Evolutionary conservation across 2,329 filamentous ascomycete species (phyloP).

Genomic region (Emergomyces pasteurianus): DNA sequence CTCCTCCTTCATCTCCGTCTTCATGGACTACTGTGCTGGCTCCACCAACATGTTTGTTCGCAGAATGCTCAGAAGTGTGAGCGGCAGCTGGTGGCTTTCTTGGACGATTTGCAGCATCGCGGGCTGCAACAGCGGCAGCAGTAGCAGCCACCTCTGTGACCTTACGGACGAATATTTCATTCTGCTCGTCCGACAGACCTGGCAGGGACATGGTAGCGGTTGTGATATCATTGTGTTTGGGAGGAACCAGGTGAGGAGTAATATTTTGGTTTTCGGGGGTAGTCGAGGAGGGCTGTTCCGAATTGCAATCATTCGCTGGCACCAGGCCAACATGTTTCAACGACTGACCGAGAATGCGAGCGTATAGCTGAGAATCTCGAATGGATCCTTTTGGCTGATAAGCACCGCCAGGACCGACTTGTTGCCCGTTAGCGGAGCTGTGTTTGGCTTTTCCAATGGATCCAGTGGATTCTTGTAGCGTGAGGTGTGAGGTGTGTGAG

Average conservation of each 20-base stretch:
- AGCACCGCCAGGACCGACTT: slow-evolving; percentile 22
- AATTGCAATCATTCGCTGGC: slow-evolving; percentile 19
- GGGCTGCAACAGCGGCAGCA: slow-evolving; percentile 73
- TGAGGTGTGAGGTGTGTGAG: slow-evolving; percentile 16
- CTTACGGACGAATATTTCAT: slow-evolving; percentile 66
- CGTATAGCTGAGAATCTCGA: slow-evolving; percentile 80
- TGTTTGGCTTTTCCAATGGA: slow-evolving; percentile 6
- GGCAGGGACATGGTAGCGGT: slow-evolving; percentile 28
- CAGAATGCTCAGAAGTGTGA: slow-evolving; percentile 20
- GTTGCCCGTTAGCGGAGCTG: slow-evolving; percentile 19
- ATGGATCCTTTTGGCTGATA: slow-evolving; percentile 54
- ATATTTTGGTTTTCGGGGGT: slow-evolving; percentile 46
- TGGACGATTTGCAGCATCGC: slow-evolving; percentile 52
- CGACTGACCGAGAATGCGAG: slow-evolving; percentile 83
- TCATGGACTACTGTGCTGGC: slow-evolving; percentile 35
- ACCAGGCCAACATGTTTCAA: slow-evolving; percentile 67
- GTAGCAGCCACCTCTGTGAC: slow-evolving; percentile 91
- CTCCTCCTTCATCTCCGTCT: slow-evolving; percentile 27
- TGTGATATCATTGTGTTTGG: slow-evolving; percentile 43
- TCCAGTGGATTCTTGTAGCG: not conserved
- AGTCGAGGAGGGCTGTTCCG: slow-evolving; percentile 53
- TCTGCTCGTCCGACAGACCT: slow-evolving; percentile 71
- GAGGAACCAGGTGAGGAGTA: slow-evolving; percentile 65
- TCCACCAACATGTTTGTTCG: slow-evolving; percentile 27
- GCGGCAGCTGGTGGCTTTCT: slow-evolving; percentile 37